A percentile compares a stretch with the other conserved stretches of the same genome.
phyloP scores from a whole-genome alignment of 345 rosid species.

The Camelina laxa region DNA sequence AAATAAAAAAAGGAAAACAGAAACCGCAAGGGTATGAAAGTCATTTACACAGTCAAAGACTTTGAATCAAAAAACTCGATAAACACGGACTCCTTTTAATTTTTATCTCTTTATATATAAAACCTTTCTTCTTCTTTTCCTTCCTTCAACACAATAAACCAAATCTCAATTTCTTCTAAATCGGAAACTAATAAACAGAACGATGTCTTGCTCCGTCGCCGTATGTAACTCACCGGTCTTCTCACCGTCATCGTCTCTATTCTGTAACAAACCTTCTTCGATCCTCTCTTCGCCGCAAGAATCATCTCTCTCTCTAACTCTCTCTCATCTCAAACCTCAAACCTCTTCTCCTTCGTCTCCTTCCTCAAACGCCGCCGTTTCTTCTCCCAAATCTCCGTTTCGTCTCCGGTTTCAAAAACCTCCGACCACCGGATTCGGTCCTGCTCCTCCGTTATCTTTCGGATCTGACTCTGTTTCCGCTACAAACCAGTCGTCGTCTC shows the following conservation, averaged over 20 bases:
- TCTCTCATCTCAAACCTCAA: constrained; percentile 59
- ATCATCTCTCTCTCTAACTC: constrained; percentile 42
- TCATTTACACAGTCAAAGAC: constrained; percentile 32
- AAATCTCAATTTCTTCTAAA: neutral
- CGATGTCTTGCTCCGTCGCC: constrained; percentile 79
- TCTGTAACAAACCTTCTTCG: constrained; percentile 56
- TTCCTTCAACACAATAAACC: neutral
- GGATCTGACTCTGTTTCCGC: constrained; percentile 40
- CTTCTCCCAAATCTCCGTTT: constrained; percentile 73
- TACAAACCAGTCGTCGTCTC: constrained; percentile 23
- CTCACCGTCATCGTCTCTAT: constrained; percentile 74
- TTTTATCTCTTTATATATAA: constrained; percentile 26
- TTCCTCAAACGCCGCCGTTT: constrained; percentile 51
- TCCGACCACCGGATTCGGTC: constrained; percentile 45
- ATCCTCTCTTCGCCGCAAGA: constrained; percentile 53
- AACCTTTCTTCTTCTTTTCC: constrained; percentile 22
- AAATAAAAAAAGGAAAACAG: constrained; percentile 9
- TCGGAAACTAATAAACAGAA: neutral
- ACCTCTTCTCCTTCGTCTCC: constrained; percentile 51
- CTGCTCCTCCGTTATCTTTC: constrained; percentile 27
- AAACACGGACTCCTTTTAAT: constrained; percentile 39
- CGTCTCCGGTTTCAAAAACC: constrained; percentile 70
- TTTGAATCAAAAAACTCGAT: constrained; percentile 29
- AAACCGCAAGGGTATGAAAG: constrained; percentile 16
- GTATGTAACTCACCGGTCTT: constrained; percentile 79